These are phyloP conservation scores for Podospora australis DNA, from an alignment of 495 filamentous ascomycete species.

Conservation along the genomic window DNA sequence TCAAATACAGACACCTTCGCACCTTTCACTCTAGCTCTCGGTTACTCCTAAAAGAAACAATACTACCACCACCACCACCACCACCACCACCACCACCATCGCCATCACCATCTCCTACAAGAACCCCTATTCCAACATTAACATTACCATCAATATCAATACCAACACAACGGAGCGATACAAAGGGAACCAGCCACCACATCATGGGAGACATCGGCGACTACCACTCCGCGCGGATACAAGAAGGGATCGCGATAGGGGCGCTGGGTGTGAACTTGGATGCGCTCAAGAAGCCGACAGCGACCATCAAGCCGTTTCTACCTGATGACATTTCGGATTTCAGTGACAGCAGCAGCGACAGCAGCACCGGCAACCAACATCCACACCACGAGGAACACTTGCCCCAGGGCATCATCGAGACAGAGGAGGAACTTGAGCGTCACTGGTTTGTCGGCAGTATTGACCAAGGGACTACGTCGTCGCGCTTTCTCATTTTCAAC, in stretches of 20 bases:
- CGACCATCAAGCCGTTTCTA: not conserved
- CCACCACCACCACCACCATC: too few species aligned
- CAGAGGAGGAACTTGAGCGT: conserved; percentile 22
- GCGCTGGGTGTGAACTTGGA: conserved; percentile 9
- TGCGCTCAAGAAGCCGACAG: conserved; percentile 9
- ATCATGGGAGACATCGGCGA: conserved; percentile 10
- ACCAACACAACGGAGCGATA: not conserved
- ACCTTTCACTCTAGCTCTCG: conserved; percentile 8
- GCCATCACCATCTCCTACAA: too few species aligned
- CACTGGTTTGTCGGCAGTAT: conserved; percentile 55
- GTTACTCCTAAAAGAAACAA: not conserved
- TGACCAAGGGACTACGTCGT: conserved; percentile 90
- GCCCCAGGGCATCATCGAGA: conserved; percentile 23
- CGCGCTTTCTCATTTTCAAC: conserved; percentile 89
- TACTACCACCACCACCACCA: not conserved
- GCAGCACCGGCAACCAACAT: not conserved
- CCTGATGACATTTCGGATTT: conserved; percentile 6
- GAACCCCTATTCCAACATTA: too few species aligned
- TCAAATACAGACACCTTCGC: conserved; percentile 1
- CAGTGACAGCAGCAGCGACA: too few species aligned
- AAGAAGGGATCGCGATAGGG: conserved; percentile 1
- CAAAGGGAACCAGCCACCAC: not conserved
- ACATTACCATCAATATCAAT: not conserved
- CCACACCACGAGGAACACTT: conserved; percentile 22
- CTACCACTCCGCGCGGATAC: conserved; percentile 1